phyloP scores from a whole-genome alignment of 495 filamentous ascomycete genomes.

The Annulohypoxylon bovei region DNA sequence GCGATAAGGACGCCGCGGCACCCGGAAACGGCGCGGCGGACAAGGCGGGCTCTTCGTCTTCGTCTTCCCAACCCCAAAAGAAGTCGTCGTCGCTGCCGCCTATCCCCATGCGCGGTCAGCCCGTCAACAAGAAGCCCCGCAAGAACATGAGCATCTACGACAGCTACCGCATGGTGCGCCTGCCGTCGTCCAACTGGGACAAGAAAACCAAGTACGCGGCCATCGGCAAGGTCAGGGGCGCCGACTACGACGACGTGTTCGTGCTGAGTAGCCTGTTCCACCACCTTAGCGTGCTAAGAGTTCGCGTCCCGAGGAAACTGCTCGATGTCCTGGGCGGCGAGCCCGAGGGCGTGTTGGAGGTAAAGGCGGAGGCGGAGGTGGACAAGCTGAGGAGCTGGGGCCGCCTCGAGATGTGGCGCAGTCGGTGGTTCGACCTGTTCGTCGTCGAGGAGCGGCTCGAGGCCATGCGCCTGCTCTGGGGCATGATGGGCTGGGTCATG shows the following conservation, averaged over 20 bases:
- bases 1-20: slow-evolving; percentile 53
- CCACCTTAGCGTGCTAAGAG: slow-evolving; percentile 78
- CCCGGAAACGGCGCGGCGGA: background rate
- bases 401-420: slow-evolving; percentile 70
- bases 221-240: slow-evolving; percentile 68
- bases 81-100: background rate
- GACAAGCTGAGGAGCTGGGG: slow-evolving; percentile 57
- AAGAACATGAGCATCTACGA: slow-evolving; percentile 63
- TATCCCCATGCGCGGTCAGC: slow-evolving; percentile 57
- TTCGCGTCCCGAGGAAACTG: slow-evolving; percentile 75
- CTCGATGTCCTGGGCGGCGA: slow-evolving; percentile 62
- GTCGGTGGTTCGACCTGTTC: slow-evolving; percentile 83
- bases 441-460: slow-evolving; percentile 71
- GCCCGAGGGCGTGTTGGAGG: slow-evolving; percentile 23
- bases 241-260: slow-evolving; percentile 73
- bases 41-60: background rate
- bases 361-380: background rate
- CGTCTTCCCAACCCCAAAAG: background rate
- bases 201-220: slow-evolving; percentile 75
- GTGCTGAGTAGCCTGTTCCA: slow-evolving; percentile 84
- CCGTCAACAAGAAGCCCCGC: slow-evolving; percentile 54
- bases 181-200: slow-evolving; percentile 78
- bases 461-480: slow-evolving; percentile 79
- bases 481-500: slow-evolving; percentile 77
- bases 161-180: slow-evolving; percentile 67